phyloP scores from a whole-genome alignment of 2,329 filamentous ascomycete species.

The Harringtonia aguacate region DNA sequence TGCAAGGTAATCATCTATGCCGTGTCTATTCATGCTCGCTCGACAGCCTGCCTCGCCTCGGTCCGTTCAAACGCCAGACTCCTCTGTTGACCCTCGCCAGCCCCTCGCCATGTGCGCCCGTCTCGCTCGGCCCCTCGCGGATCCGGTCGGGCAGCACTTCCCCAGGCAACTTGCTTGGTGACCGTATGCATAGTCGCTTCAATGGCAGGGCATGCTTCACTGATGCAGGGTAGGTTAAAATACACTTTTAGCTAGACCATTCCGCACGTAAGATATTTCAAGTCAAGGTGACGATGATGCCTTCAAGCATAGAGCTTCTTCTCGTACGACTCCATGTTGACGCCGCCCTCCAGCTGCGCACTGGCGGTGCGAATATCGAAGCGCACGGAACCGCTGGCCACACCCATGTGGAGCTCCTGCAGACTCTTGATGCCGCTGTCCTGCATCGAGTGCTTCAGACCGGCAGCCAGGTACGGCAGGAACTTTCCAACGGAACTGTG shows the following conservation, averaged over 20 bases:
- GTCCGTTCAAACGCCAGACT: neutral
- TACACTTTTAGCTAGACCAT: too few relatives aligned
- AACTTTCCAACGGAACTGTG: slow-evolving; percentile 82
- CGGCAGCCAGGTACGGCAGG: slow-evolving; percentile 87
- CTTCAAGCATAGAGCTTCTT: slow-evolving; percentile 94
- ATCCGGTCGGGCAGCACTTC: too few relatives aligned
- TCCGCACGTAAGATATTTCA: neutral
- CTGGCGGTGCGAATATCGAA: slow-evolving; percentile 93
- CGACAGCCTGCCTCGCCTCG: neutral
- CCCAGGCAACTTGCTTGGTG: too few relatives aligned
- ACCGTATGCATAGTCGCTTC: too few relatives aligned
- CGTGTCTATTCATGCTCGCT: too few relatives aligned
- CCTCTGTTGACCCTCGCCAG: too few relatives aligned
- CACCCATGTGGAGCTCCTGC: slow-evolving; percentile 62
- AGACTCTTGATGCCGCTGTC: slow-evolving; percentile 84
- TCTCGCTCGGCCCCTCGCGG: too few relatives aligned
- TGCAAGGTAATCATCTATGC: too few relatives aligned
- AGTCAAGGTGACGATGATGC: too few relatives aligned
- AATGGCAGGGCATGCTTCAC: too few relatives aligned
- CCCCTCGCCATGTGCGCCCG: too few relatives aligned
- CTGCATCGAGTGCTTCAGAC: slow-evolving; percentile 94
- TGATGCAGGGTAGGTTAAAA: too few relatives aligned
- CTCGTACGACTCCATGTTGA: slow-evolving; percentile 98
- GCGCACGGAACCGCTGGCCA: slow-evolving; percentile 63
- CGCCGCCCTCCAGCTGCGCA: slow-evolving; percentile 91